Evolutionary conservation across 2,329 filamentous ascomycete genomes (phyloP).

Genomic region (Aspergillus pseudoterreus): DNA sequence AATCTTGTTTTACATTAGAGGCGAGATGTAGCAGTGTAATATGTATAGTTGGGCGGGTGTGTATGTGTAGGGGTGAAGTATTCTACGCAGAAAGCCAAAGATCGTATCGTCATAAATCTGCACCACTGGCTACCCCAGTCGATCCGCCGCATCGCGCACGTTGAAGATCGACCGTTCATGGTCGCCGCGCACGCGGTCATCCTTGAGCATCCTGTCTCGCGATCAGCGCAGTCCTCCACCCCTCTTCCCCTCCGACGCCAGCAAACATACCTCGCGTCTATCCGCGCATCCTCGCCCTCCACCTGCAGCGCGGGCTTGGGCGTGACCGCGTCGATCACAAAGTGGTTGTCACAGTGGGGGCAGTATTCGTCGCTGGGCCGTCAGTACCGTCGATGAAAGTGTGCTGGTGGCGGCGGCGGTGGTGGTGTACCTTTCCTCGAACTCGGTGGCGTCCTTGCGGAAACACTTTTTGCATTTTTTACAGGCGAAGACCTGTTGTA

Average conservation of each 20-base stretch:
- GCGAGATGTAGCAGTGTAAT: not conserved
- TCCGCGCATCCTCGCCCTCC: constrained; percentile 84
- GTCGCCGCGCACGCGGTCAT: constrained; percentile 68
- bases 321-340: constrained; percentile 81
- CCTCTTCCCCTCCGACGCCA: not conserved
- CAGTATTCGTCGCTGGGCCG: constrained; percentile 82
- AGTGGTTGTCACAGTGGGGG: constrained; percentile 98
- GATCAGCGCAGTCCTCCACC: not conserved
- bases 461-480: constrained; percentile 99
- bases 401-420: not conserved
- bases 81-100: constrained; percentile 3
- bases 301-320: constrained; percentile 80
- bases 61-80: not conserved
- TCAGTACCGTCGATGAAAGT: not conserved
- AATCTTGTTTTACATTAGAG: constrained; percentile 6
- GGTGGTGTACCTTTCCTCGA: constrained; percentile 67
- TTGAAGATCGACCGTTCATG: constrained; percentile 68
- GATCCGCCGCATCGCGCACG: constrained; percentile 69
- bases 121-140: constrained; percentile 60
- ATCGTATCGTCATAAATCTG: constrained; percentile 30
- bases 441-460: constrained; percentile 86
- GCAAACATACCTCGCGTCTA: constrained; percentile 62
- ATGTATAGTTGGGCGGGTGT: not conserved
- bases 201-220: constrained; percentile 71
- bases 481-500: constrained; percentile 68